Base-by-base conservation (phyloP, 176 grass and related monocot genomes). In the Carex myosuroides region DNA sequence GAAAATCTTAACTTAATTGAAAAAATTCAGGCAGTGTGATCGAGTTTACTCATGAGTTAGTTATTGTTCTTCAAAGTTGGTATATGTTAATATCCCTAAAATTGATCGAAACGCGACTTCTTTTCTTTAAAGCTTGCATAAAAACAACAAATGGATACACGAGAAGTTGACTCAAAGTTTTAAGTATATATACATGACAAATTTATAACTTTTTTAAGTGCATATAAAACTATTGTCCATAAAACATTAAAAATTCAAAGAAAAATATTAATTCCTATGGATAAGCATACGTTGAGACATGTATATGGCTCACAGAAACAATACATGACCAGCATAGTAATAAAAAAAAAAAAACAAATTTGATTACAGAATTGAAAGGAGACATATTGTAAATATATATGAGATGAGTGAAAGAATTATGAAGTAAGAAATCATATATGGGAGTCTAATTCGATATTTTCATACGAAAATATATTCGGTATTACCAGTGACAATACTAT, bases 391-490 rank as follows among this genome's bases (percentile, higher is more conserved):
- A 29, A 12, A 64, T 64, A 33, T 35, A 33, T 4, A 71, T 21
- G n/a, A 50, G 8, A 69, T 39, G 24, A 39, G 22, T 46, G 3
- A 21, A 73, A 24, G n/a, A 22, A 13, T 73, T 12, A 22, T 75
- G 6, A 53, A 54, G 22, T 61, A 21, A 60, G 26, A 81, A 39
- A 64, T 61, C 9, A 7, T 12, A 52, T 90, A 92, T 90, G 84
- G 88, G 73, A 97, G 83, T 84, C 91, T 88, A 24, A 97, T 90
- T 70, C 88, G 79, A 55, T 94, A 94, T 80, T 91, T 87, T 53
- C 33, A 80, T 39, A 79, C 86, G 12, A 97, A 86, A 53, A 82
- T 86, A 53, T 91, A 81, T 21, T 88, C 9, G 0, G 83, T 84
- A 67, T 88, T 54, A 9, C 53, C 64, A 3, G 0, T 14, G 6